phyloP scores from a whole-genome alignment of 306 rosid genomes.

The Cucumis hystrix region DNA sequence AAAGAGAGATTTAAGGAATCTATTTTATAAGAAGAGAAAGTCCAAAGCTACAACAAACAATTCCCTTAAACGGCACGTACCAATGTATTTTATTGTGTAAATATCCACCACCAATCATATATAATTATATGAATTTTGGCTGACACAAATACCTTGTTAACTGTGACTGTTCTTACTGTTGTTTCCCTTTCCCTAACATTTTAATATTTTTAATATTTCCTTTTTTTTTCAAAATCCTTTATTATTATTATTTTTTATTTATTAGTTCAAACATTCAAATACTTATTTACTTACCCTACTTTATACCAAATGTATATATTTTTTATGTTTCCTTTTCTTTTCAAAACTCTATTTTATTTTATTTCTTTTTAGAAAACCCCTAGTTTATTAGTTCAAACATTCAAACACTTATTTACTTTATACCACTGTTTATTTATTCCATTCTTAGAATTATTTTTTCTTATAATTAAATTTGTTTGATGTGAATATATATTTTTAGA shows the following conservation, averaged over 20 bases:
- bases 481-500: no score
- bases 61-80: conserved; percentile 8
- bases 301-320: not conserved
- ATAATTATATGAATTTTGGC: not conserved
- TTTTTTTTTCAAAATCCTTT: not conserved
- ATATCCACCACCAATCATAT: conserved; percentile 2
- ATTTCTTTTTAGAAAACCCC: no score
- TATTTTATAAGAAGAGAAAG: not conserved
- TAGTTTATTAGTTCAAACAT: not conserved
- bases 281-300: not conserved
- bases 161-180: not conserved
- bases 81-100: not conserved
- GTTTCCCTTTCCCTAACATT: not conserved
- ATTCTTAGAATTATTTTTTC: no score
- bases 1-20: not conserved
- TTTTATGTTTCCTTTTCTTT: not conserved
- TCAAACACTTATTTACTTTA: not conserved
- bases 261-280: not conserved
- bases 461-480: no score
- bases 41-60: not conserved
- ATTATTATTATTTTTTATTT: not conserved
- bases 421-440: no score
- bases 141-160: not conserved
- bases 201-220: not conserved
- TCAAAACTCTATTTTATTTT: not conserved